phyloP scores from a whole-genome alignment of 1,284 basidiomycete species.

The Cryptococcus sp. region DNA sequence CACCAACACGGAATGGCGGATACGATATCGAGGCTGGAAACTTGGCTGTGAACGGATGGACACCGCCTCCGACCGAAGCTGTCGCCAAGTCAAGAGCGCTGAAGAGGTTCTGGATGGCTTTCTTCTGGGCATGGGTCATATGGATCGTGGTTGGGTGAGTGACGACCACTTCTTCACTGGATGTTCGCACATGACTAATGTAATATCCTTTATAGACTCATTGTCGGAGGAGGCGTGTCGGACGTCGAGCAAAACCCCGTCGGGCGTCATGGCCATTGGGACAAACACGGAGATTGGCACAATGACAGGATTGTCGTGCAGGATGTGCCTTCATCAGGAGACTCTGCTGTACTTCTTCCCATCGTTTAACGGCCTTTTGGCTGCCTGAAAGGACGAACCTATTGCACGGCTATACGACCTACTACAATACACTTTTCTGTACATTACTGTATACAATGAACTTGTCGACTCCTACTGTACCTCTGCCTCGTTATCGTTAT shows the following conservation, averaged over 20 bases:
- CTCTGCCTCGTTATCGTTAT: slow-evolving; percentile 5
- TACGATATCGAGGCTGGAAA: too few species aligned
- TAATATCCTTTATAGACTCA: slow-evolving; percentile 15
- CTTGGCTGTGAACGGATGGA: slow-evolving; percentile 22
- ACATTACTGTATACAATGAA: too few species aligned
- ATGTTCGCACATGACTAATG: not conserved
- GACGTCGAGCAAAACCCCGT: slow-evolving; percentile 30
- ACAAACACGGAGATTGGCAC: slow-evolving; percentile 25
- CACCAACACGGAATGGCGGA: not conserved
- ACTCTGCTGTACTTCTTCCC: too few species aligned
- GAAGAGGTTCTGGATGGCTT: slow-evolving; percentile 45
- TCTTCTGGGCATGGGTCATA: slow-evolving; percentile 49
- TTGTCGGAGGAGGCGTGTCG: slow-evolving; percentile 40
- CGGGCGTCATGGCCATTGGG: slow-evolving; percentile 38
- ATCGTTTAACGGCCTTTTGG: too few species aligned
- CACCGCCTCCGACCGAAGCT: slow-evolving; percentile 22
- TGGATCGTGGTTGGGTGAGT: slow-evolving; percentile 48
- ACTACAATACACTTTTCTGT: too few species aligned
- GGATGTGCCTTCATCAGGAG: not conserved
- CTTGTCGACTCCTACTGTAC: not conserved
- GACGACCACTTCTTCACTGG: too few species aligned
- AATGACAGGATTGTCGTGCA: not conserved
- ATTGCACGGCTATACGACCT: too few species aligned
- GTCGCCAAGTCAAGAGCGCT: slow-evolving; percentile 40
- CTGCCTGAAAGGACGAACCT: too few species aligned